phyloP scores from a whole-genome alignment of 805 yeast species.

The Lachancea dasiensis region DNA sequence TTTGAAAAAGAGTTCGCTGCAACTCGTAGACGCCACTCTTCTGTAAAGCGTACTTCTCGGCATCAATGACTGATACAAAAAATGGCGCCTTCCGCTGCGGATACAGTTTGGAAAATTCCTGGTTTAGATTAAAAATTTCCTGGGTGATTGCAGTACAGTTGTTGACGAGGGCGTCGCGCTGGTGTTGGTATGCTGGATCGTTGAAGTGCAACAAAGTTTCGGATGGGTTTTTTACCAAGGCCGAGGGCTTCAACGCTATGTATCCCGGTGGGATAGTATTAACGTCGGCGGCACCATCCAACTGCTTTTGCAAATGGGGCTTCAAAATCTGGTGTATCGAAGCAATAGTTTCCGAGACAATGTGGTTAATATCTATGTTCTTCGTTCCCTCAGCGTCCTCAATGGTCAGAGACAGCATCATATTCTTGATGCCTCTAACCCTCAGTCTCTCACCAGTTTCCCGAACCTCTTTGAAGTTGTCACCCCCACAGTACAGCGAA shows the following conservation, averaged over 20 bases:
- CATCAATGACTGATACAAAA: constrained; percentile 77
- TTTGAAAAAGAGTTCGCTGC: constrained; percentile 72
- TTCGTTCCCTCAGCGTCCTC: constrained; percentile 85
- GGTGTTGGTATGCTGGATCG: constrained; percentile 46
- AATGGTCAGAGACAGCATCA: constrained; percentile 92
- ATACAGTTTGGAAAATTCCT: constrained; percentile 40
- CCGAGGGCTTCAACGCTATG: constrained; percentile 91
- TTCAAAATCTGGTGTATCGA: constrained; percentile 63
- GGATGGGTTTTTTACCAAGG: constrained; percentile 73
- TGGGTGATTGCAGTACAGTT: constrained; percentile 62
- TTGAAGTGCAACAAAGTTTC: constrained; percentile 58
- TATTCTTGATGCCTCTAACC: constrained; percentile 76
- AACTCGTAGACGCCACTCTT: constrained; percentile 78
- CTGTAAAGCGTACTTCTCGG: constrained; percentile 85
- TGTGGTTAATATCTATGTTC: constrained; percentile 49
- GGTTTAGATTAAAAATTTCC: constrained; percentile 49
- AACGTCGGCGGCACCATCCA: constrained; percentile 40
- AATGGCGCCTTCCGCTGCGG: constrained; percentile 69
- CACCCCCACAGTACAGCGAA: constrained; percentile 89
- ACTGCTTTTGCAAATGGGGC: constrained; percentile 63
- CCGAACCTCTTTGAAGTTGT: constrained; percentile 60
- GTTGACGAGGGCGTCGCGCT: constrained; percentile 52
- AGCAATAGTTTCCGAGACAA: constrained; percentile 55
- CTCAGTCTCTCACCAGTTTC: constrained; percentile 62
- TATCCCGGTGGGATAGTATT: constrained; percentile 83